Percentiles rank a stretch among this genome's conserved stretches.
Conservation (phyloP, 2,329 filamentous ascomycete species). For the Paecilomyces dactylethromorphus region DNA sequence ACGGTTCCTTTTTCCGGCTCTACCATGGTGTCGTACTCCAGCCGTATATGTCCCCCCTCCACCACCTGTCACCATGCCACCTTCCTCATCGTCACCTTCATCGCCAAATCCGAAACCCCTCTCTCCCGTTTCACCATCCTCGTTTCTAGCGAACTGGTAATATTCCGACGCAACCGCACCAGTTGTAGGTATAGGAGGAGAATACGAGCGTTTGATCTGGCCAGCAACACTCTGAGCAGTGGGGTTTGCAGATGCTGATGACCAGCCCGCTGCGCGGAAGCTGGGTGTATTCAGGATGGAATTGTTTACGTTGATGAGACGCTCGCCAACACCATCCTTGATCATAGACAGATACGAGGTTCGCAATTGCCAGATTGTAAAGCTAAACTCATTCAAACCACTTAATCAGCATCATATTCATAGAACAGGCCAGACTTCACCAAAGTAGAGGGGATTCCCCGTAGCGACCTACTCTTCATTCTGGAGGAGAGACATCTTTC, state of each 20-base stretch:
- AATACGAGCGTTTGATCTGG: slow-evolving; percentile 58
- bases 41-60: slow-evolving; percentile 50
- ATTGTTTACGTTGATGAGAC: slow-evolving; percentile 59
- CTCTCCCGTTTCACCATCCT: slow-evolving; percentile 20
- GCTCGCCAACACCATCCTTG: slow-evolving; percentile 60
- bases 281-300: slow-evolving; percentile 58
- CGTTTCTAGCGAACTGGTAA: slow-evolving; percentile 44
- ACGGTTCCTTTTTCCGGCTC: slow-evolving; percentile 23
- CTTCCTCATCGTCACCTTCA: slow-evolving; percentile 55
- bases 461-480: slow-evolving; percentile 43
- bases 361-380: slow-evolving; percentile 60
- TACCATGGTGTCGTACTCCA: slow-evolving; percentile 35
- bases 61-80: slow-evolving; percentile 57
- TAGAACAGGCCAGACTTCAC: neutral
- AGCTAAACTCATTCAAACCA: slow-evolving; percentile 34
- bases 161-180: slow-evolving; percentile 55
- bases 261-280: slow-evolving; percentile 60
- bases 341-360: slow-evolving; percentile 58
- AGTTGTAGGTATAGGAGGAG: slow-evolving; percentile 57
- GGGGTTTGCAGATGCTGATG: slow-evolving; percentile 29
- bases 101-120: slow-evolving; percentile 28
- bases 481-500: slow-evolving; percentile 43
- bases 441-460: slow-evolving; percentile 1
- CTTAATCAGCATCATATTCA: neutral
- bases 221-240: slow-evolving; percentile 37